Evolutionary conservation across 768 basidiomycete species (phyloP).

Genomic region (Candolleomyces eurysporus): DNA sequence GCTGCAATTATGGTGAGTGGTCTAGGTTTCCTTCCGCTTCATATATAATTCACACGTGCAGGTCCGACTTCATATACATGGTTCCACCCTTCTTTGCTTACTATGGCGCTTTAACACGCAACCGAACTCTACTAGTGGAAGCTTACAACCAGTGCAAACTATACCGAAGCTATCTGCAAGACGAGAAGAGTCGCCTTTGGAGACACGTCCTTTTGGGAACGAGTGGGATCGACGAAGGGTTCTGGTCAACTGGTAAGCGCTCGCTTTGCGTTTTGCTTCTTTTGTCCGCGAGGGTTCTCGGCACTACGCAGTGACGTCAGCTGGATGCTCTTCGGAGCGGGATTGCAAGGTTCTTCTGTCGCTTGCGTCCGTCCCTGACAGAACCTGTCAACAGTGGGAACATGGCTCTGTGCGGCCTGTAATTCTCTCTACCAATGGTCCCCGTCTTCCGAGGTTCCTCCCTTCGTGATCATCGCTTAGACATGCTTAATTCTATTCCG

Average conservation of each 20-base stretch:
- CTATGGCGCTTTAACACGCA: constrained; percentile 63
- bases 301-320: neutral
- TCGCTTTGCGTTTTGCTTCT: neutral
- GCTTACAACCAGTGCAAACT: constrained; percentile 72
- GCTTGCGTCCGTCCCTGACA: too few species aligned
- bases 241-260: constrained; percentile 74
- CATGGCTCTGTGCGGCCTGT: too few species aligned
- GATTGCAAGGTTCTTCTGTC: too few species aligned
- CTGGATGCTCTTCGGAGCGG: too few species aligned
- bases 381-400: too few species aligned
- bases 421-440: neutral
- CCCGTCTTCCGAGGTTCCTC: neutral
- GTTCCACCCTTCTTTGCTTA: constrained; percentile 86
- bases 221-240: constrained; percentile 55
- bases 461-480: neutral
- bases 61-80: constrained; percentile 85
- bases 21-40: neutral
- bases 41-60: constrained; percentile 18
- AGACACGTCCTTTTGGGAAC: constrained; percentile 68
- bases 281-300: neutral
- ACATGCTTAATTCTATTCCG: neutral
- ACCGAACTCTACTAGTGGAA: constrained; percentile 56
- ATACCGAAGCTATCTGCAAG: constrained; percentile 65
- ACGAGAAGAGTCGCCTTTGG: constrained; percentile 62
- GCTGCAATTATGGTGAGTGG: constrained; percentile 68